phyloP scores from a whole-genome alignment of 2,329 filamentous ascomycete genomes.

The Penicillium sp. region DNA sequence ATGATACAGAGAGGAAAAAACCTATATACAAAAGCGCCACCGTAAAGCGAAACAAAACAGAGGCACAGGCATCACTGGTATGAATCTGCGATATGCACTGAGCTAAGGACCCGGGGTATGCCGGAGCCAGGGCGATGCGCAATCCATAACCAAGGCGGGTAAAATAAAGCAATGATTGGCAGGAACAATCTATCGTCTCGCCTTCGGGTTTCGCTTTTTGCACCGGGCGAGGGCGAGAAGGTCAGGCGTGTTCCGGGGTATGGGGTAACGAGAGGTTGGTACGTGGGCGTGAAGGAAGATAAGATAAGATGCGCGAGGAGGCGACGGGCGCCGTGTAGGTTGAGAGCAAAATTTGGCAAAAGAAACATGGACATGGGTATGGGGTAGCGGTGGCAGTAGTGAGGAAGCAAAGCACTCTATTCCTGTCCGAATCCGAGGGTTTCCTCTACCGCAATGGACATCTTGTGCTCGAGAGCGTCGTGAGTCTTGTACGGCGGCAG shows the following conservation, averaged over 20 bases:
- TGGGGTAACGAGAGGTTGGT: neutral
- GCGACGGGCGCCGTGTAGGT: neutral
- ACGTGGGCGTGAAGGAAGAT: neutral
- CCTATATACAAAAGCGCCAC: constrained; percentile 3
- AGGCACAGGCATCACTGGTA: neutral
- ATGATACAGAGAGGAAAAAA: constrained; percentile 1
- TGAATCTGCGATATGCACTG: neutral
- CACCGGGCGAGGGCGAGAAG: too few species aligned
- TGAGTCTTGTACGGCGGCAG: constrained; percentile 89
- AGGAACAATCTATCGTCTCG: neutral
- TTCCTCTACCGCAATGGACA: constrained; percentile 97
- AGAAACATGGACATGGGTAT: neutral
- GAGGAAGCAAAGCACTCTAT: too few species aligned
- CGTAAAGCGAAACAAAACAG: neutral
- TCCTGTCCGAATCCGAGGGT: constrained; percentile 99
- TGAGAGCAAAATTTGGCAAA: neutral
- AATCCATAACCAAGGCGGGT: neutral
- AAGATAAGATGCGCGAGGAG: neutral
- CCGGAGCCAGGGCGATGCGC: too few species aligned
- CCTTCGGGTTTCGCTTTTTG: neutral
- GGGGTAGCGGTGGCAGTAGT: too few species aligned
- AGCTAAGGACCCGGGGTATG: too few species aligned
- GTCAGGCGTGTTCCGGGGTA: neutral
- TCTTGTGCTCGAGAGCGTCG: constrained; percentile 82
- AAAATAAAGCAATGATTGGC: constrained; percentile 1